Percentiles rank a stretch among this genome's conserved stretches.
These are phyloP conservation scores for Candolleomyces aberdarensis DNA, from an alignment of 768 basidiomycete species.

Conservation along the genomic window DNA sequence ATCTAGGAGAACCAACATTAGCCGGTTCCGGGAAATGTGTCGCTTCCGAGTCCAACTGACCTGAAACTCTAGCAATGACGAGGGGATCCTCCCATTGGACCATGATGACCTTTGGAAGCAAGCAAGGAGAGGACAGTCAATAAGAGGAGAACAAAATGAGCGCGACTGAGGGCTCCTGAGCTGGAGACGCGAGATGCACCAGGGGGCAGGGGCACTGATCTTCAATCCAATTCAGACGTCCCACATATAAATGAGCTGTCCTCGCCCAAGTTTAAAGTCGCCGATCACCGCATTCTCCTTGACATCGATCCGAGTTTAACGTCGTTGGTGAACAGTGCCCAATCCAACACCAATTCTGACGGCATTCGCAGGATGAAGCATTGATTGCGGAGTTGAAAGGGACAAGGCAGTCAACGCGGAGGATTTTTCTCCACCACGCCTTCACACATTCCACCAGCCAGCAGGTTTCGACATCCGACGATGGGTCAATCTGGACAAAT, in stretches of 20 bases:
- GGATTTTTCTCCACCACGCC: not conserved
- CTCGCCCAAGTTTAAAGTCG: constrained; percentile 5
- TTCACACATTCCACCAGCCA: not conserved
- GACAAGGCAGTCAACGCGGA: not conserved
- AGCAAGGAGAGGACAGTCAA: not conserved
- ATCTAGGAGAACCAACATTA: constrained; percentile 28
- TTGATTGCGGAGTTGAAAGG: constrained; percentile 2
- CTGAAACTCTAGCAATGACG: constrained; percentile 41
- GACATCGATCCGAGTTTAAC: constrained; percentile 3
- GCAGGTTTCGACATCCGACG: not conserved
- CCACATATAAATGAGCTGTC: not conserved
- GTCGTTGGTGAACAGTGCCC: too few relatives aligned
- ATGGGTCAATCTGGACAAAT: not conserved
- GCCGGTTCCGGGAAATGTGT: not conserved
- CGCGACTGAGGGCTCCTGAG: too few relatives aligned
- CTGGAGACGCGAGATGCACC: too few relatives aligned
- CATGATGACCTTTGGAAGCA: constrained; percentile 27
- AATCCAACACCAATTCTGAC: too few relatives aligned
- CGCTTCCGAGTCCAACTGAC: constrained; percentile 17
- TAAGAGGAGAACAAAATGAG: not conserved
- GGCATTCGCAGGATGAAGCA: not conserved
- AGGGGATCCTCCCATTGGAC: constrained; percentile 47
- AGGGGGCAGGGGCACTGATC: not conserved
- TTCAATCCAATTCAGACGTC: constrained; percentile 3
- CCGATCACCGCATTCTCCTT: constrained; percentile 1